Evolutionary conservation across 1,284 basidiomycete species (phyloP).

Genomic region (Rhizopogon parksii): DNA sequence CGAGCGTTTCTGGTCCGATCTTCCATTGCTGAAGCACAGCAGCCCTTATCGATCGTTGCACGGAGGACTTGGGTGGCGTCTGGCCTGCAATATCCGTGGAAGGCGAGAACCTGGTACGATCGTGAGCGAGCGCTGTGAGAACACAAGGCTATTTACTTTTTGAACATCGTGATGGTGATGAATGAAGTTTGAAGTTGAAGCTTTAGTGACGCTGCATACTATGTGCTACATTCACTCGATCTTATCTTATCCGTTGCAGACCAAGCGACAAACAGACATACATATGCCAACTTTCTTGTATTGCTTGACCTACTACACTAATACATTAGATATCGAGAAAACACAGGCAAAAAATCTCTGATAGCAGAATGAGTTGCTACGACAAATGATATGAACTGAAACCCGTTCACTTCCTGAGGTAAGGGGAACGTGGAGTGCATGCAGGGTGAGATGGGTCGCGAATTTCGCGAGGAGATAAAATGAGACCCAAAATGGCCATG

Average conservation of each 20-base stretch:
- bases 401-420: constrained; percentile 18
- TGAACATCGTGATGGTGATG: constrained; percentile 18
- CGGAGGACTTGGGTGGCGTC: constrained; percentile 92
- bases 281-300: constrained; percentile 25
- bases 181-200: neutral
- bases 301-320: constrained; percentile 32
- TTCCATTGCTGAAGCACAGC: constrained; percentile 83
- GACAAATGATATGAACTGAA: constrained; percentile 19
- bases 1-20: constrained; percentile 73
- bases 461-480: constrained; percentile 12
- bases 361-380: constrained; percentile 25
- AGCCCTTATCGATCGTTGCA: constrained; percentile 84
- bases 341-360: constrained; percentile 18
- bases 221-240: constrained; percentile 1
- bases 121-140: constrained; percentile 25
- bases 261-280: neutral
- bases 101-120: constrained; percentile 62
- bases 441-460: constrained; percentile 40
- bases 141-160: constrained; percentile 14
- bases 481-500: neutral
- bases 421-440: constrained; percentile 14
- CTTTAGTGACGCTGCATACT: neutral
- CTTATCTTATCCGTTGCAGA: neutral
- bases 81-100: constrained; percentile 87
- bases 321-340: constrained; percentile 32